Conservation (phyloP, 2,329 filamentous ascomycete genomes). For the Hymenoscyphus linearis region DNA sequence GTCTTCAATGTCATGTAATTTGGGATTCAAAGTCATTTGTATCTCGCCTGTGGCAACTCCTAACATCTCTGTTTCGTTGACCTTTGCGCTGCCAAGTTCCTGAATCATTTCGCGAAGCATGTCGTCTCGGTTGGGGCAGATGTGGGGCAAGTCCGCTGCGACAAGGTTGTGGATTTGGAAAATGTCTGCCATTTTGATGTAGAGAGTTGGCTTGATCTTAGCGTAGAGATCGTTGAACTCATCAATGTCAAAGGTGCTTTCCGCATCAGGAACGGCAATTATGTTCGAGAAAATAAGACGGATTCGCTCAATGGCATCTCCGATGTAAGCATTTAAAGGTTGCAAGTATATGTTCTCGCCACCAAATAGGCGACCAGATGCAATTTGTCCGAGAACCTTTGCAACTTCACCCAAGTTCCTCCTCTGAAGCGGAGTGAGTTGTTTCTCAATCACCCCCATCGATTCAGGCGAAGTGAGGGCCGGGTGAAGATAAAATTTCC, state of each 20-base stretch:
- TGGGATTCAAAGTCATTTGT: constrained; percentile 82
- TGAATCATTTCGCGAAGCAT: constrained; percentile 85
- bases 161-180: constrained; percentile 93
- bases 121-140: constrained; percentile 80
- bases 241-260: constrained; percentile 94
- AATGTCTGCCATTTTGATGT: constrained; percentile 97
- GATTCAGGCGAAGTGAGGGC: constrained; percentile 86
- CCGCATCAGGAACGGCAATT: constrained; percentile 79
- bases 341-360: constrained; percentile 94
- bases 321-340: constrained; percentile 86
- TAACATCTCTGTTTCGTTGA: constrained; percentile 89
- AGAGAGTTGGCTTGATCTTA: constrained; percentile 94
- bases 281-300: constrained; percentile 69
- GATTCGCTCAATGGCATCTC: constrained; percentile 76
- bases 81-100: constrained; percentile 92
- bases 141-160: constrained; percentile 67
- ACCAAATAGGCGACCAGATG: constrained; percentile 83
- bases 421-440: constrained; percentile 85
- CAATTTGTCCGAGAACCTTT: constrained; percentile 86
- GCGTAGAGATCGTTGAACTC: constrained; percentile 98
- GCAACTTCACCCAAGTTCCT: constrained; percentile 85
- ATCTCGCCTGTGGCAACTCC: constrained; percentile 79
- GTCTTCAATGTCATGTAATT: constrained; percentile 84
- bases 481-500: constrained; percentile 89
- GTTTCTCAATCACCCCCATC: constrained; percentile 85